Evolutionary conservation across 2,329 filamentous ascomycete species (phyloP), one percentile per base, ranked within the genome.

Genomic region (Aspergillus japonicus): DNA sequence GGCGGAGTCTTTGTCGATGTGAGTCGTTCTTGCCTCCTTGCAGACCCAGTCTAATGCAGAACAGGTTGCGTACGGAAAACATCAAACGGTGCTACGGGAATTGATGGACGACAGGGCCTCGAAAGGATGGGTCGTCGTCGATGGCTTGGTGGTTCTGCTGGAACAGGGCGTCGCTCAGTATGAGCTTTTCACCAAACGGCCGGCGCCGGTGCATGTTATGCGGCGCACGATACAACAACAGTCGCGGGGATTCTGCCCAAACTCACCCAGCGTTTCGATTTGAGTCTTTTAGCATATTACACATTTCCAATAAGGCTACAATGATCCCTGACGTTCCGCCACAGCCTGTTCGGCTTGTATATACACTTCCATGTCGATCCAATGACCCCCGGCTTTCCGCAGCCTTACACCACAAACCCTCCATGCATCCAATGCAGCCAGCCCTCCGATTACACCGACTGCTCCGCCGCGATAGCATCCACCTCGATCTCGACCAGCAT

Each of bases 401-500:
- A 35, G 14, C 6, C 39, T 8, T 19, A 2, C 14, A 16, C 14
- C 2, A 44, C 39, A 44, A 5, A 16, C 39, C 8, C 4, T 8
- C 39, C 19, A 6, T 16, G 33, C 39, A n/a, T 16, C 16, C n/a
- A 8, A 19, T 44, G 21, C 21, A 21, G 21, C 21, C 26, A 29
- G 26, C 26, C 26, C 39, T 8, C 16, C 39, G 6, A 44, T n/a
- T 16, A 8, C 26, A 29, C n/a, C 39, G 6, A 16, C 39, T 44
- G 66, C 68, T 54, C 69, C 63, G 59, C 51, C 67, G 66, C 59
- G 50, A 76, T 66, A 12, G 74, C 75, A 71, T 77, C 74, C 33
- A 76, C 72, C 55, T 77, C 74, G 51, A 77, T 67, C 61, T 77
- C 75, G n/a, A 77, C 74, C 50, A 75, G 62, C 73, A 77, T 77